Conservation (phyloP, 2,329 filamentous ascomycete species). For the Simplicillium aogashimaense region DNA sequence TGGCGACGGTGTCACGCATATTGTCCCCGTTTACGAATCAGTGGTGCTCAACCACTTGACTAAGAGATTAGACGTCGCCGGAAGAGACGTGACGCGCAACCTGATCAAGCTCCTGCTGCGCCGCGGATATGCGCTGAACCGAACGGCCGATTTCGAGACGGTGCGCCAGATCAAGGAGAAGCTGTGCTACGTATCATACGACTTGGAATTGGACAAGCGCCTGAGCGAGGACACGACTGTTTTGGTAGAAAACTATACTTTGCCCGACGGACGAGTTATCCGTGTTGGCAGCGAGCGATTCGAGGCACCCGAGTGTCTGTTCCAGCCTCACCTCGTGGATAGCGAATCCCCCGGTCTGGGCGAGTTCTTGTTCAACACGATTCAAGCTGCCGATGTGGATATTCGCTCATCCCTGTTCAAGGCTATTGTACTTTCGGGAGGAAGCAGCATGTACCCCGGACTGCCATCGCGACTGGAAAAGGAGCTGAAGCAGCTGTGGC, state of each 20-base stretch:
- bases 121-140: slow-evolving; percentile 91
- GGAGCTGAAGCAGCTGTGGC: slow-evolving; percentile 97
- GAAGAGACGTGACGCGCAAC: slow-evolving; percentile 96
- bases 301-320: slow-evolving; percentile 94
- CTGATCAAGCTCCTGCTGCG: slow-evolving; percentile 89
- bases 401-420: slow-evolving; percentile 91
- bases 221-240: slow-evolving; percentile 96
- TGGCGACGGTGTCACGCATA: slow-evolving; percentile 95
- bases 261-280: slow-evolving; percentile 93
- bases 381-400: slow-evolving; percentile 91
- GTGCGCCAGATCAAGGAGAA: slow-evolving; percentile 99
- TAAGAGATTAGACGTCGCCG: slow-evolving; percentile 85
- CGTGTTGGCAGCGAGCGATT: slow-evolving; percentile 94
- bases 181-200: slow-evolving; percentile 98
- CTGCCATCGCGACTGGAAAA: slow-evolving; percentile 92
- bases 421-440: slow-evolving; percentile 91
- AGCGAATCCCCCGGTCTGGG: slow-evolving; percentile 95
- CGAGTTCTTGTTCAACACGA: slow-evolving; percentile 98
- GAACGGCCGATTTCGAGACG: slow-evolving; percentile 97
- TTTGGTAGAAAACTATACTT: slow-evolving; percentile 92
- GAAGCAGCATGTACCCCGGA: slow-evolving; percentile 98
- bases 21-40: slow-evolving; percentile 96
- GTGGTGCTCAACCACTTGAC: slow-evolving; percentile 97
- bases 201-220: slow-evolving; percentile 90
- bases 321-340: slow-evolving; percentile 96